These are phyloP conservation scores for Secale cereale DNA, from an alignment of 176 grass and related monocot genomes.

Conservation along the genomic window DNA sequence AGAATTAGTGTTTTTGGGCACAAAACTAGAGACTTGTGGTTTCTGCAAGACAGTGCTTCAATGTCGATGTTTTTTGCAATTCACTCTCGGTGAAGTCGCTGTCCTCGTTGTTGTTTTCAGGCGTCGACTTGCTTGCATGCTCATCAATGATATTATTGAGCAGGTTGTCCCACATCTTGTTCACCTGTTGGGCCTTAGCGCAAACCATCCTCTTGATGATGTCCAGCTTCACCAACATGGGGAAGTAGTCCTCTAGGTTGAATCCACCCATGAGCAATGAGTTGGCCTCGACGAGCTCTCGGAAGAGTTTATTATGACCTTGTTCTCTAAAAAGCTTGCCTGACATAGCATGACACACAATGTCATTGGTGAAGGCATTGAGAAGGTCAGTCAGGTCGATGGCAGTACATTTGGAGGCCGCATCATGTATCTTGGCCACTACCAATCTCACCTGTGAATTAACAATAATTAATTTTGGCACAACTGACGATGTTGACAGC, in stretches of 20 bases:
- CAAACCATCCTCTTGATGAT: not conserved
- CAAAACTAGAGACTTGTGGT: too few relatives aligned
- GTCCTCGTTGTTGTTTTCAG: not conserved
- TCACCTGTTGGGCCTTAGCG: not conserved
- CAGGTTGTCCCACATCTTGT: not conserved
- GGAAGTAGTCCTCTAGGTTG: not conserved
- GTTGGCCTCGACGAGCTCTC: not conserved
- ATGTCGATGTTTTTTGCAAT: too few relatives aligned
- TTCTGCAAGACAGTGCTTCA: too few relatives aligned
- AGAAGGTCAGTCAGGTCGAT: not conserved
- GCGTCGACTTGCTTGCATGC: not conserved
- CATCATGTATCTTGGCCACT: not conserved
- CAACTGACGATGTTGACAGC: too few relatives aligned
- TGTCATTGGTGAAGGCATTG: not conserved
- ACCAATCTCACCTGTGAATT: not conserved
- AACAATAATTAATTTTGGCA: too few relatives aligned
- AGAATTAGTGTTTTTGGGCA: too few relatives aligned
- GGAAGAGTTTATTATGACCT: not conserved
- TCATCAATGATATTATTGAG: not conserved
- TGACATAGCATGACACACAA: not conserved
- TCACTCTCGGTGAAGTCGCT: not conserved
- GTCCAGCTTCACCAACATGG: not conserved
- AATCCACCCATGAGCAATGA: not conserved
- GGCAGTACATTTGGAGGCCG: not conserved
- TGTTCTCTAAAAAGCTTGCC: not conserved